phyloP scores from a whole-genome alignment of 2,329 filamentous ascomycete genomes.

The Lomentospora prolificans region DNA sequence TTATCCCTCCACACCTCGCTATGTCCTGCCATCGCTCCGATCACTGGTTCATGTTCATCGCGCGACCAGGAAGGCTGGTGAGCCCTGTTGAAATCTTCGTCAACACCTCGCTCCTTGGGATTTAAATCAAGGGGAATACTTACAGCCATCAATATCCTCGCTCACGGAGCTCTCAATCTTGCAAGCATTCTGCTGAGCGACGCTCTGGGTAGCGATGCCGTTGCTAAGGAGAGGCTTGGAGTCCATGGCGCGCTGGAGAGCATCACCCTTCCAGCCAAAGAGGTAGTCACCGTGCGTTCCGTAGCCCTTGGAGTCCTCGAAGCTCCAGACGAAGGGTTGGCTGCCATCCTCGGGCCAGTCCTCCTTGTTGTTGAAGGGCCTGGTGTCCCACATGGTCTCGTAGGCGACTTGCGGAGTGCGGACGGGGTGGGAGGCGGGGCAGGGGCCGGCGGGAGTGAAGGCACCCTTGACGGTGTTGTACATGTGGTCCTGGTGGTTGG shows the following conservation, averaged over 20 bases:
- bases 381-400: conserved; percentile 44
- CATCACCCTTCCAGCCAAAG: conserved; percentile 26
- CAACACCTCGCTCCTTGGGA: background rate
- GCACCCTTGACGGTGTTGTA: conserved; percentile 8
- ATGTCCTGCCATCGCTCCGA: too few relatives aligned
- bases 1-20: too few relatives aligned
- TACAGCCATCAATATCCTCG: conserved; percentile 24
- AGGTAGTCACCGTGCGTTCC: conserved; percentile 30
- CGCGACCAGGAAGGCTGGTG: background rate
- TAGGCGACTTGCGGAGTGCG: conserved; percentile 18
- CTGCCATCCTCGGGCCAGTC: conserved; percentile 10
- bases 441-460: conserved; percentile 17
- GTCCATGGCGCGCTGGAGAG: conserved; percentile 20
- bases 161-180: conserved; percentile 18
- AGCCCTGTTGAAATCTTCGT: background rate
- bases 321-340: conserved; percentile 13
- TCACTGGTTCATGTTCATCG: too few relatives aligned
- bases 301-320: conserved; percentile 19
- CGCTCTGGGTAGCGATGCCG: conserved; percentile 21
- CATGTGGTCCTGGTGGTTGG: conserved; percentile 47
- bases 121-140: conserved; percentile 11
- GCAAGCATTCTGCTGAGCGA: conserved; percentile 24
- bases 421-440: conserved; percentile 30
- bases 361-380: conserved; percentile 22
- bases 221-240: conserved; percentile 12